A percentile compares a stretch with the other conserved stretches of the same genome.
Conservation (phyloP, 768 basidiomycete species). For the Lactifluus piperatus region DNA sequence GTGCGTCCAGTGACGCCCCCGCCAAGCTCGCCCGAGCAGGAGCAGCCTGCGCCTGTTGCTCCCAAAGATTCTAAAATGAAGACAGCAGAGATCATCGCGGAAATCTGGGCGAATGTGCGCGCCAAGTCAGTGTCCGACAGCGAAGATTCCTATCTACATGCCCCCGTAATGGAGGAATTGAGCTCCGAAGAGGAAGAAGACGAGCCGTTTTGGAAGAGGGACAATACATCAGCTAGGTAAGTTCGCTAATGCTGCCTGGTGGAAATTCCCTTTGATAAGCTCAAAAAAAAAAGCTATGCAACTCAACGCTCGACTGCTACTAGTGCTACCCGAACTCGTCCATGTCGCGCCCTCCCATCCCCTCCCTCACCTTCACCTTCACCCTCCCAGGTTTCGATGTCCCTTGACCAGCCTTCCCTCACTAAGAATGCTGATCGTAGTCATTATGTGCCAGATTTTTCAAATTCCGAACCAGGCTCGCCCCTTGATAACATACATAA, state of each 20-base stretch:
- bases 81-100: conserved; percentile 49
- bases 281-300: neutral
- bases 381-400: neutral
- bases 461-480: neutral
- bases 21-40: conserved; percentile 16
- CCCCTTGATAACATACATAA: neutral
- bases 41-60: conserved; percentile 26
- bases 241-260: neutral
- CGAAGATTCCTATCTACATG: conserved; percentile 27
- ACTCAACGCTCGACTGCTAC: neutral
- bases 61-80: conserved; percentile 32
- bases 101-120: conserved; percentile 53
- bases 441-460: neutral
- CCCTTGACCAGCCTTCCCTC: neutral
- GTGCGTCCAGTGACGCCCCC: conserved; percentile 25
- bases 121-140: conserved; percentile 35
- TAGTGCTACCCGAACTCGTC: neutral
- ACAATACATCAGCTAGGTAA: neutral
- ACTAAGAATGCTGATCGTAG: neutral
- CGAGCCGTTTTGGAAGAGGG: conserved; percentile 14
- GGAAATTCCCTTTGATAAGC: neutral
- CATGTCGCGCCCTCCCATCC: conserved; percentile 4
- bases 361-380: neutral
- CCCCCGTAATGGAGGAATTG: conserved; percentile 24
- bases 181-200: conserved; percentile 20